Base-by-base conservation (phyloP, 257 asterid genomes). In the Nicotiana tomentosiformis region DNA sequence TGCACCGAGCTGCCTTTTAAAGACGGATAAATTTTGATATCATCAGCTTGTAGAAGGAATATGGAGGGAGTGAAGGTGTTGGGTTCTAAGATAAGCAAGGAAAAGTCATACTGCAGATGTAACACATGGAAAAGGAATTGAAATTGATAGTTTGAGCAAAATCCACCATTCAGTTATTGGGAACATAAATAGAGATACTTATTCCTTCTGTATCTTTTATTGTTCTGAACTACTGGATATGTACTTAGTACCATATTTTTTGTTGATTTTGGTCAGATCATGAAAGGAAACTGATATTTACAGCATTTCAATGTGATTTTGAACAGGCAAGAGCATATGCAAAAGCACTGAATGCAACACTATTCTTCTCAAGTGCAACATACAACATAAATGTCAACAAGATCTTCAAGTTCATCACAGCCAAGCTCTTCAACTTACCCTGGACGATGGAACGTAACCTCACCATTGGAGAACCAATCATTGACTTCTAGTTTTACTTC, bases 321-420 rank as follows among this genome's bases (percentile, higher is more conserved):
- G 64, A 81, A 49, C 92, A 93, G 98, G 98, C 97, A 66, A 89
- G 97, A 84, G 88, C 93, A 77, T 92, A 91, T 80, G 96, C 97
- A 43, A 94, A 87, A 92, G 95, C 94, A 23, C 35, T 92, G 78
- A 92, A 95, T 46, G 98, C 97, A 62, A 90, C 98, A 5, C 60
- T 95, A 18, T 93, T 93, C 90, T 95, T 95, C 82, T 95, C 98
- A 20, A 93, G 98, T 87, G 92, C 98, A 81, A 89, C 91, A 20
- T 92, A 92, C 93, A 95, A 93, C 91, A 95, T 95, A 62, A 93
- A 94, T 70, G 98, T 94, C 67, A 94, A 93, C 81, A 94, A 93
- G 87, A 84, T 94, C 87, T 94, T 94, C 96, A 94, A 94, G 90
- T 94, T 91, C 88, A 79, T 94, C 84, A 89, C 97, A 37, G 97